phyloP scores from a whole-genome alignment of 139 green algal species.

The Tetraselmis chui region DNA sequence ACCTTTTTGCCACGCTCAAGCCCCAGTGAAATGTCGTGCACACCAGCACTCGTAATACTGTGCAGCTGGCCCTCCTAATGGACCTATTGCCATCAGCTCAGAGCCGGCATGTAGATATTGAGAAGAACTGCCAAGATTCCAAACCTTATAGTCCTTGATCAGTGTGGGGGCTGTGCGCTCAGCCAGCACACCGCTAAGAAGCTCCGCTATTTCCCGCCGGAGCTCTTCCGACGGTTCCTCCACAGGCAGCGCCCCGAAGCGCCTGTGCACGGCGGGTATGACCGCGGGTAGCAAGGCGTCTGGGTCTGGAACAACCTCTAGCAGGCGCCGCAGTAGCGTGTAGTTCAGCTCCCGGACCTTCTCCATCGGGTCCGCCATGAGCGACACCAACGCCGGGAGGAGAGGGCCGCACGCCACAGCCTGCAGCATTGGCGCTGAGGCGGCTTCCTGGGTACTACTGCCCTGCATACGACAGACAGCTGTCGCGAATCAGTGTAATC shows the following conservation, averaged over 20 bases:
- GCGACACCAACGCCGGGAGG: conserved; percentile 35
- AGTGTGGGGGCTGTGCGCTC: no score
- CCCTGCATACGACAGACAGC: no score
- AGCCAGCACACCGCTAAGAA: conserved; percentile 23
- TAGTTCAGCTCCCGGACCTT: conserved; percentile 33
- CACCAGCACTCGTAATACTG: no score
- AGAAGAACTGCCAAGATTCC: no score
- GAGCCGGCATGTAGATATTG: no score
- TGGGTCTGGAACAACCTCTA: conserved; percentile 19
- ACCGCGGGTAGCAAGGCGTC: conserved; percentile 40
- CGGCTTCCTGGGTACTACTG: no score
- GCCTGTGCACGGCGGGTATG: conserved; percentile 38
- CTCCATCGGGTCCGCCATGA: conserved; percentile 55
- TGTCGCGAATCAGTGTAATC: no score
- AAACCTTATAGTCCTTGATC: no score
- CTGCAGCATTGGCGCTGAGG: conserved; percentile 28
- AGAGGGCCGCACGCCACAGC: conserved; percentile 40
- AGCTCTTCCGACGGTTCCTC: conserved; percentile 58
- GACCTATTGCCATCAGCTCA: no score
- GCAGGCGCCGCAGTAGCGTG: conserved; percentile 30
- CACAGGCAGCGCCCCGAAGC: conserved; percentile 49
- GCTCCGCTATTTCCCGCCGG: conserved; percentile 16
- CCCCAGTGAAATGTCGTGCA: no score
- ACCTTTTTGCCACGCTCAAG: no score
- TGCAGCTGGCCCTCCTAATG: no score